phyloP scores from a whole-genome alignment of 257 asterid species.

The Osmanthus fragrans region DNA sequence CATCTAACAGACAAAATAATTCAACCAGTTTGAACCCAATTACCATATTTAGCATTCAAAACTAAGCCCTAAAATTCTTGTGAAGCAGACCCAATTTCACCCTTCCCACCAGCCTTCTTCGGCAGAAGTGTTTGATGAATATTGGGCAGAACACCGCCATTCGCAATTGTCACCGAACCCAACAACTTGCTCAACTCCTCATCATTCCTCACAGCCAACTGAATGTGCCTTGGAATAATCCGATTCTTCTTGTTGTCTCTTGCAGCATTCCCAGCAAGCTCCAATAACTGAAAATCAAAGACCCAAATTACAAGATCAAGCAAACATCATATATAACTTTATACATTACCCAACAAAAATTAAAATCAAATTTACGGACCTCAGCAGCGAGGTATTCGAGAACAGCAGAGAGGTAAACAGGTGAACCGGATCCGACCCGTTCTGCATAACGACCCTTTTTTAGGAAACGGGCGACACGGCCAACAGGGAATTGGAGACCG shows the following conservation, averaged over 20 bases:
- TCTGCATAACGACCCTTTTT: slow-evolving; percentile 62
- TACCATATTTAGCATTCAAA: not conserved
- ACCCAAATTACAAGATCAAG: not conserved
- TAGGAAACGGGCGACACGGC: slow-evolving; percentile 56
- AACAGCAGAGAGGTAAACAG: slow-evolving; percentile 60
- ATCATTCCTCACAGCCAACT: slow-evolving; percentile 60
- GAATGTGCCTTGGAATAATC: slow-evolving; percentile 62
- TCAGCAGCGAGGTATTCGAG: slow-evolving; percentile 73
- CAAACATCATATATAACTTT: not conserved
- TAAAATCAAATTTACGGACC: slow-evolving; percentile 17
- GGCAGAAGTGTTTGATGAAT: slow-evolving; percentile 50
- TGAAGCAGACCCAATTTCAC: slow-evolving; percentile 47
- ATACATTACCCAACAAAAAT: not conserved
- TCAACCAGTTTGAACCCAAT: not conserved
- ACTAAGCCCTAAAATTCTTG: slow-evolving; percentile 40
- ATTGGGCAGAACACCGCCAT: slow-evolving; percentile 61
- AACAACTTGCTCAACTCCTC: slow-evolving; percentile 54
- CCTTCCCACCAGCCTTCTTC: slow-evolving; percentile 48
- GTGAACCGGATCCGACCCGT: slow-evolving; percentile 66
- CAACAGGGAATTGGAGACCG: slow-evolving; percentile 68
- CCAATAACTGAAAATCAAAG: slow-evolving; percentile 41
- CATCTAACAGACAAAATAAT: not conserved
- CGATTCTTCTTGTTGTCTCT: slow-evolving; percentile 66
- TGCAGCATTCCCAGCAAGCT: slow-evolving; percentile 76
- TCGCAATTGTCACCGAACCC: slow-evolving; percentile 59